A percentile compares a stretch with the other conserved stretches of the same genome.
These are phyloP conservation scores for Peronospora destructor DNA, from an alignment of 352 stramenopile genomes.

Conservation along the genomic window DNA sequence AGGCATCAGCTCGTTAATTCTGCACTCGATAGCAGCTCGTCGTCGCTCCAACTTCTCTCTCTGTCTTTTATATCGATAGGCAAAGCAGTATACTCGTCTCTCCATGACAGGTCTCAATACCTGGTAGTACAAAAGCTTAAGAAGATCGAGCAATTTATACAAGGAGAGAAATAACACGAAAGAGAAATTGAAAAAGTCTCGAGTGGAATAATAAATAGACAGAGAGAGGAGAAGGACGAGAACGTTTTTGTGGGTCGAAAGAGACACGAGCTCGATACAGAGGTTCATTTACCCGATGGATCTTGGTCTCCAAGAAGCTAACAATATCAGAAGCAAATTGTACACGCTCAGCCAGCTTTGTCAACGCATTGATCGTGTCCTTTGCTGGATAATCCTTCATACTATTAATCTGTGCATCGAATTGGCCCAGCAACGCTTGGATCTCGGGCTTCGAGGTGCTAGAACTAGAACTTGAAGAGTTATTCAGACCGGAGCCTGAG, in stretches of 20 bases:
- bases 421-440: constrained; percentile 59
- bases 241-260: constrained; percentile 2
- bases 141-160: not conserved
- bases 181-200: not conserved
- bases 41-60: constrained; percentile 7
- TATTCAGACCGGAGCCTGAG: not conserved
- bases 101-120: too few species aligned
- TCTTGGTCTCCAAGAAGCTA: constrained; percentile 86
- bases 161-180: constrained; percentile 1
- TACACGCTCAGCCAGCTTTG: constrained; percentile 72
- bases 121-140: not conserved
- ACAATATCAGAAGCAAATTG: constrained; percentile 78
- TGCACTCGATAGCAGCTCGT: not conserved
- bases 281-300: constrained; percentile 62
- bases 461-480: not conserved
- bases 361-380: constrained; percentile 85
- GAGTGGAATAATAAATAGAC: constrained; percentile 2
- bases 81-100: not conserved
- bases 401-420: constrained; percentile 79
- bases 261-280: not conserved
- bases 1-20: constrained; percentile 12
- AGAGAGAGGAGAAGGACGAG: constrained; percentile 6
- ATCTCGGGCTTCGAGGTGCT: constrained; percentile 26
- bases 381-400: constrained; percentile 86
- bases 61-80: constrained; percentile 3